Base-by-base conservation (phyloP, 176 grass and related monocot species). In the Bolboschoenus planiculmis region DNA sequence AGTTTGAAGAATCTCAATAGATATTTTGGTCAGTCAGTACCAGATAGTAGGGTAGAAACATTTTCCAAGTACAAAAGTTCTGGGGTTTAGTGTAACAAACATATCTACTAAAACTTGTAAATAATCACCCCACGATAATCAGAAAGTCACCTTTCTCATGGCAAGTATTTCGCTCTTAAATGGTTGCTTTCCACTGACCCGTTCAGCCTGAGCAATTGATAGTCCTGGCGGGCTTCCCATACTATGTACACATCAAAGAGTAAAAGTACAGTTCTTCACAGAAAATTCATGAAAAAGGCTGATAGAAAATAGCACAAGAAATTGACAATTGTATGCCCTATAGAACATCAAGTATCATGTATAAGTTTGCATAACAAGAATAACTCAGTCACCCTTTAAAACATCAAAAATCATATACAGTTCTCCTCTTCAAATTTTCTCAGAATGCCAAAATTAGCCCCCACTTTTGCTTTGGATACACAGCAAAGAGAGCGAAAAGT, bases 101-200 rank as follows among this genome's bases (percentile, higher is more conserved):
- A 47, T 4, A 74, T 27, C 3, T 48, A 46, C 10, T 68, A 6
- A 74, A 24, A 26, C 70, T 26, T 26, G 14, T 18, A 74, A 11
- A 47, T 44, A 47, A 47, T 47, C 40, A 29, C 42, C 42, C 40
- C 40, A 74, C 27, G 42, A 46, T 74, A 15, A 74, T 47, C 10
- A 74, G 5, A 71, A 13, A 82, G 61, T 85, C 87, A 94, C 94
- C 90, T 97, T 97, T 92, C 90, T 94, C 70, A 70, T 84, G 72
- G 77, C 75, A 71, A 94, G 87, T 40, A 79, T 80, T 40, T 97
- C 92, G 30, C 81, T 90, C 87, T 97, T 92, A 30, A 97, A 71
- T 39, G 87, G 92, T 88, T 78, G 83, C 47, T 97, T 97, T 74
- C 94, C 92, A 74, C 88, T 94, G 82, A 97, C 90, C 84, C 85